phyloP scores from a whole-genome alignment of 371 early-diverging fungal species.

The Lichtheimia ramosa region DNA sequence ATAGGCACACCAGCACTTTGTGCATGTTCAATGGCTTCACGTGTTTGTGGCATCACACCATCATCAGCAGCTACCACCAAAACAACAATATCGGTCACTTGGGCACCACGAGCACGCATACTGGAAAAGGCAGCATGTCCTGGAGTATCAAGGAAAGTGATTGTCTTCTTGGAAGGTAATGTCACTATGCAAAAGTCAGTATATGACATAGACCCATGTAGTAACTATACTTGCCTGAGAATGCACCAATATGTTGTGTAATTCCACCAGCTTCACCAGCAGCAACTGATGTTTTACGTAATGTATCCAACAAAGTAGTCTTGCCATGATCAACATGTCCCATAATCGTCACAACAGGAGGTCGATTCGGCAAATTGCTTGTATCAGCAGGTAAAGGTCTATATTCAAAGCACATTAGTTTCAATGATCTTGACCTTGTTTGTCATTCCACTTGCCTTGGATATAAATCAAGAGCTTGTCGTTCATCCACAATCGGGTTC shows the following conservation, averaged over 20 bases:
- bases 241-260: conserved; percentile 98
- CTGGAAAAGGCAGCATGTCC: conserved; percentile 96
- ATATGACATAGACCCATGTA: no score
- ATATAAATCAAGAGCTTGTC: conserved; percentile 57
- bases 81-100: conserved; percentile 92
- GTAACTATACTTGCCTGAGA: conserved; percentile 60
- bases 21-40: conserved; percentile 93
- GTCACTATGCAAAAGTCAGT: conserved; percentile 29
- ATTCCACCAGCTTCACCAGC: conserved; percentile 97
- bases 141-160: conserved; percentile 96
- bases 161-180: conserved; percentile 67
- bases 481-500: conserved; percentile 75
- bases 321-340: conserved; percentile 99
- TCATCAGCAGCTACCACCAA: conserved; percentile 97
- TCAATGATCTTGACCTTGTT: no score
- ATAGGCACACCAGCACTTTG: conserved; percentile 88
- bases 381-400: conserved; percentile 70
- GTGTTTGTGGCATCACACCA: conserved; percentile 97
- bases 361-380: conserved; percentile 69
- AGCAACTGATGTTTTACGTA: conserved; percentile 90
- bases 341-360: conserved; percentile 97
- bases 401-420: neutral
- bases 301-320: conserved; percentile 93
- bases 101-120: conserved; percentile 92
- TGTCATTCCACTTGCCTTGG: conserved; percentile 43